Percentiles rank a stretch among this genome's conserved stretches.
Conservation (phyloP, 805 yeast genomes). For the Ogataea pilisensis region DNA sequence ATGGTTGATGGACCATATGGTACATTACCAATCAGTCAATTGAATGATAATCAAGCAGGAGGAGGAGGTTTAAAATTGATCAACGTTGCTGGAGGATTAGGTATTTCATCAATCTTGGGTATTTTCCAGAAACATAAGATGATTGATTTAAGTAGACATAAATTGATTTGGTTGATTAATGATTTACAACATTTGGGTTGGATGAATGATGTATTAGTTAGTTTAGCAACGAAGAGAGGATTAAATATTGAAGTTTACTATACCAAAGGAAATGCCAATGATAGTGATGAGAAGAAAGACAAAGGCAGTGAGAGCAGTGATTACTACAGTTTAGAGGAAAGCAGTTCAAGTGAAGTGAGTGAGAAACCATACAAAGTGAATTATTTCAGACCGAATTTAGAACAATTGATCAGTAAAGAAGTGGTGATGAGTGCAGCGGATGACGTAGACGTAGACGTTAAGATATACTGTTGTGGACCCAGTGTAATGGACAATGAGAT, state of each 20-base stretch:
- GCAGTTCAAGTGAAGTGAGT: neutral
- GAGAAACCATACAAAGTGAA: neutral
- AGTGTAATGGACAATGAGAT: neutral
- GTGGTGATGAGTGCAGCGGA: neutral
- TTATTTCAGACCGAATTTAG: slow-evolving; percentile 4
- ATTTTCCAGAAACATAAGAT: slow-evolving; percentile 2
- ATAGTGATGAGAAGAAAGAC: neutral
- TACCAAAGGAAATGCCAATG: slow-evolving; percentile 2
- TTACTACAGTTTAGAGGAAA: neutral
- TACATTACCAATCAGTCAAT: slow-evolving; percentile 3
- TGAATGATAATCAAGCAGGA: neutral
- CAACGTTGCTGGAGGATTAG: slow-evolving; percentile 24
- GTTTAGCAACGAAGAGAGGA: slow-evolving; percentile 4
- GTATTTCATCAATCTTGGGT: slow-evolving; percentile 18
- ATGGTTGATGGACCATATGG: slow-evolving; percentile 72
- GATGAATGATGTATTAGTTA: slow-evolving; percentile 10
- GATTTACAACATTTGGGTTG: slow-evolving; percentile 10
- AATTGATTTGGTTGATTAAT: slow-evolving; percentile 20
- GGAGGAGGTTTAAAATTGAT: slow-evolving; percentile 6
- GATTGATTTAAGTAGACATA: slow-evolving; percentile 3
- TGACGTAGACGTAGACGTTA: neutral
- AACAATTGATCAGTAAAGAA: slow-evolving; percentile 2
- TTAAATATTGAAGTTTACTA: slow-evolving; percentile 11
- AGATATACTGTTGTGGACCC: slow-evolving; percentile 9
- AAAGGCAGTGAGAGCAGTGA: neutral